Conservation (phyloP, 768 basidiomycete species). For the Hypholoma fasciculare region DNA sequence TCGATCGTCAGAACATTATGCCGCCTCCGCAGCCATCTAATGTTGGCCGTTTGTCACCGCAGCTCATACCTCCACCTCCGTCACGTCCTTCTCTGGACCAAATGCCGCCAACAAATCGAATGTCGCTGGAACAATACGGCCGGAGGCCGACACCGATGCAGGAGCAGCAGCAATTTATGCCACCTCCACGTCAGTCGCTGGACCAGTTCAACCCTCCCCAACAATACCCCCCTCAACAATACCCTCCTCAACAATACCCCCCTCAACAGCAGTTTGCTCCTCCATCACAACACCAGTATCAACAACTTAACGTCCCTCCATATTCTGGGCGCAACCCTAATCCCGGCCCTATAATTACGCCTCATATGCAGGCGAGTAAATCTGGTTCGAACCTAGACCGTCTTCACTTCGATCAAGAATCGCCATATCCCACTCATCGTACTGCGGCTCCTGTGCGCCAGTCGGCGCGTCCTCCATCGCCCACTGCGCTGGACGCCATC, state of each 20-base stretch:
- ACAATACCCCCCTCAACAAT: conserved; percentile 6
- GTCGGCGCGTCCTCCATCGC: conserved; percentile 33
- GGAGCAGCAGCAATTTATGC: neutral
- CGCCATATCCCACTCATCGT: conserved; percentile 58
- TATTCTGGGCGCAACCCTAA: conserved; percentile 20
- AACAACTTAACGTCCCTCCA: conserved; percentile 20
- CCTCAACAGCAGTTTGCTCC: neutral
- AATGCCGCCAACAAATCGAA: neutral
- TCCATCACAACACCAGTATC: conserved; percentile 3
- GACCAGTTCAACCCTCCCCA: conserved; percentile 11
- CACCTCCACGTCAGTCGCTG: conserved; percentile 2
- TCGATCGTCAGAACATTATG: conserved; percentile 12
- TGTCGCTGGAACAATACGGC: conserved; percentile 8
- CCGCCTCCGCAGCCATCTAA: conserved; percentile 9
- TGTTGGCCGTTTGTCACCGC: conserved; percentile 20
- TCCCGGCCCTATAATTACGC: conserved; percentile 36
- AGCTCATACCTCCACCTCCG: conserved; percentile 15
- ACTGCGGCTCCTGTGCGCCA: conserved; percentile 21
- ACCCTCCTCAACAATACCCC: conserved; percentile 5
- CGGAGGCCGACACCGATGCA: conserved; percentile 17
- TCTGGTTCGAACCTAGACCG: conserved; percentile 38
- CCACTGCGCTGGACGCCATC: conserved; percentile 25
- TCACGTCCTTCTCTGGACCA: conserved; percentile 9
- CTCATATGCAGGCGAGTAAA: conserved; percentile 39
- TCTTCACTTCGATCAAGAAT: conserved; percentile 73